A percentile compares a stretch with the other conserved stretches of the same genome.
phyloP scores from a whole-genome alignment of 2,329 filamentous ascomycete genomes.

The Colletotrichum caudatum region DNA sequence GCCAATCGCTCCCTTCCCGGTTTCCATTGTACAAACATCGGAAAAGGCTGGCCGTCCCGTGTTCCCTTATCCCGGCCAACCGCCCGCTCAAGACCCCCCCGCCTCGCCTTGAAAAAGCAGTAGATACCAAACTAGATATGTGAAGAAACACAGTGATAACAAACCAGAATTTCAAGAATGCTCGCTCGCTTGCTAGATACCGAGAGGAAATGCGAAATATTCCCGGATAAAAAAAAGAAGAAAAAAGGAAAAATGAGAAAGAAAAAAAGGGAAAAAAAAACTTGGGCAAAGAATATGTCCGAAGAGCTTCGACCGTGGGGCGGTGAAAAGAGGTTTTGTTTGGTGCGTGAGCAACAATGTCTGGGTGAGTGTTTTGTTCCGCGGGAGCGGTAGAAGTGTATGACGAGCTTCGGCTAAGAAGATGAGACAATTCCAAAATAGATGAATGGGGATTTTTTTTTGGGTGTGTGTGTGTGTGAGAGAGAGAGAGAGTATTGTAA shows the following conservation, averaged over 20 bases:
- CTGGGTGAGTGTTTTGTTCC: slow-evolving; percentile 47
- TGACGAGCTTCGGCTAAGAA: slow-evolving; percentile 41
- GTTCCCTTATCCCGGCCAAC: slow-evolving; percentile 20
- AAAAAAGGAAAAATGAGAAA: slow-evolving; percentile 36
- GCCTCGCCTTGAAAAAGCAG: slow-evolving; percentile 39
- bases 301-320: slow-evolving; percentile 43
- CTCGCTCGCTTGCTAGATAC: slow-evolving; percentile 50
- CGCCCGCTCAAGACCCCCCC: background rate
- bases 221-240: slow-evolving; percentile 27
- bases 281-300: slow-evolving; percentile 39
- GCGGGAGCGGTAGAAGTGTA: slow-evolving; percentile 50
- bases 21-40: slow-evolving; percentile 32
- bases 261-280: slow-evolving; percentile 43
- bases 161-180: slow-evolving; percentile 40
- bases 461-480: background rate
- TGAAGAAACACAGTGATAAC: slow-evolving; percentile 34
- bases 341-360: slow-evolving; percentile 64
- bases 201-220: slow-evolving; percentile 47
- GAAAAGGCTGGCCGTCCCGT: slow-evolving; percentile 30
- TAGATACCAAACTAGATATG: slow-evolving; percentile 44
- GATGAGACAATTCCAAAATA: slow-evolving; percentile 36
- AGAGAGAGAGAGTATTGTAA: background rate
- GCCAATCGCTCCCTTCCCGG: background rate
- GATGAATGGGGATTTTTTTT: slow-evolving; percentile 8
- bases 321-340: slow-evolving; percentile 48